Base-by-base conservation (phyloP, 257 asterid genomes). In the Salvia hispanica region DNA sequence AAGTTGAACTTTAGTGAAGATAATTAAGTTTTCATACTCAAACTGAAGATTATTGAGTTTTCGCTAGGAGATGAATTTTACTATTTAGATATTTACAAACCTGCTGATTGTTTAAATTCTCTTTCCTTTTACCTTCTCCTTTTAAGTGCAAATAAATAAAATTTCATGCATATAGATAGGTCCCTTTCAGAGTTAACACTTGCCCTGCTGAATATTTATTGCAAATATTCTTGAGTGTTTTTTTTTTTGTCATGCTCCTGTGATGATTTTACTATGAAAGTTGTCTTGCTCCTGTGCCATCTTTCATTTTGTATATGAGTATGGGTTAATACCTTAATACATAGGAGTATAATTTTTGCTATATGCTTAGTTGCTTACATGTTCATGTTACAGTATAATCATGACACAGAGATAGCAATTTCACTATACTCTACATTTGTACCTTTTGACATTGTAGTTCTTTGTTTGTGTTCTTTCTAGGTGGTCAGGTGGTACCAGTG, bases 401-500 rank as follows among this genome's bases (percentile, higher is more conserved):
- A n/a, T 54, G 33, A 18, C 42, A 18, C 66, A 5, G 37, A 6
- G 47, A 7, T 31, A 56, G 9, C 40, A 58, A 65, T 52, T 39
- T 53, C 68, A 58, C 46, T n/a, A 28, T 33, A 45, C 42, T n/a
- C 2, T 16, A 46, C 64, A 51, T 16, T 66, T 2, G 11, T 61
- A 46, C 57, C 61, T 56, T 25, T 59, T 72, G 60, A 65, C 67
- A 62, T 42, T 55, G 13, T 37, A 53, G 57, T 66, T 47, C 31
- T 25, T 25, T 25, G 31, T 25, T 71, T 55, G 3, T 78, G 45
- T 70, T 61, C 61, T 53, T 45, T 69, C 48, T 69, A 91, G 99
- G 86, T 94, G 92, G 99, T 74, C 89, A n/a, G 91, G 81, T 67
- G 67, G 81, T 67, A 77, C 56, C 69, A 80, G 83, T 53, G 95